Base-by-base conservation (phyloP, 106 monocot species). In the Apostasia ramifera region DNA sequence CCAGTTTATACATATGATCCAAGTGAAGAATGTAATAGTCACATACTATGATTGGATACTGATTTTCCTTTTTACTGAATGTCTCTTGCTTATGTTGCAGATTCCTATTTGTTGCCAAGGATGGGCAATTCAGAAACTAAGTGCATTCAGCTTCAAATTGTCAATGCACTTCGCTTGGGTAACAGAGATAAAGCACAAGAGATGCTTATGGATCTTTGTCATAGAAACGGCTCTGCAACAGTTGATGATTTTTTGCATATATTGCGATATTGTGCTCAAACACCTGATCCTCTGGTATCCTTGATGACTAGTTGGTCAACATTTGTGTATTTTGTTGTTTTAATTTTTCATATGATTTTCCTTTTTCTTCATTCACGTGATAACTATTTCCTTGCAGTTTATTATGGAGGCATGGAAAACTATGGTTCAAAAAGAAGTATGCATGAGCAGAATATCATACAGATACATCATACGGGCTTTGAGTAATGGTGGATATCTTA, bases 381-480 rank as follows among this genome's bases (percentile, higher is more conserved):
- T 47, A 42, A 50, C 4, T 62, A 12, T 44, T 62, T 62, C 12
- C 40, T 62, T 62, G 40, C 70, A 94, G 94, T 94, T 94, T 88
- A 85, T 78, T 69, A 72, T 88, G 88, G 81, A 91, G 76, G 80
- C 94, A 54, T 94, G 87, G 94, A 81, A 77, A 80, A 40, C 81
- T 54, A 88, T 94, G 94, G 77, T 84, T 61, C 74, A 86, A 44
- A 83, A 81, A 51, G 57, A 65, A 14, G 39, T 88, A 13, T 54
- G 71, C 60, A 40, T 86, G 9, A 80, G 74, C 66, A 81, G 75
- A 47, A 70, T 66, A 69, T 83, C 69, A 55, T 94, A 71, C 71
- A 77, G 74, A 73, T 74, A 59, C 51, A 81, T 91, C n/a, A 71
- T 86, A 61, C 78, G 57, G 80, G 85, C 94, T 54, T 77, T 91